Evolutionary conservation across 495 filamentous ascomycete genomes (phyloP).

Genomic region (Evansstolkia leycettana): DNA sequence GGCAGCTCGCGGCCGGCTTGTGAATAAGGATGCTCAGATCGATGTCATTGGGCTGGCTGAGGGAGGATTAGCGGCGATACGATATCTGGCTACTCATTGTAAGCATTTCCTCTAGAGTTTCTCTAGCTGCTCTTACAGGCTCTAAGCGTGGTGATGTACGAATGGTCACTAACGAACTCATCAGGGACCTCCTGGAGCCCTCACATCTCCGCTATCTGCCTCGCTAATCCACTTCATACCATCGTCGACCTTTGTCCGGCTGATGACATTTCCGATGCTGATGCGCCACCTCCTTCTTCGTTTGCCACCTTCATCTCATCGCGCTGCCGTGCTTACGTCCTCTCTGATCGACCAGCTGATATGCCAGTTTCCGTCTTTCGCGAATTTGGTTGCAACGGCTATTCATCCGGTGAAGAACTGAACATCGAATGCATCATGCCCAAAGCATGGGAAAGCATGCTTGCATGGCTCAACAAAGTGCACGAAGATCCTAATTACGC

Average conservation of each 20-base stretch:
- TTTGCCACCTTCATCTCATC: constrained; percentile 29
- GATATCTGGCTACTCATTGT: constrained; percentile 49
- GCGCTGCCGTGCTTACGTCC: constrained; percentile 49
- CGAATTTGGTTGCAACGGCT: constrained; percentile 33
- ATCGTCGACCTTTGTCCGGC: constrained; percentile 5
- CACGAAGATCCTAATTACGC: constrained; percentile 20
- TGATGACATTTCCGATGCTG: constrained; percentile 1
- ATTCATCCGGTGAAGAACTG: constrained; percentile 28
- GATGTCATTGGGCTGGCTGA: constrained; percentile 55
- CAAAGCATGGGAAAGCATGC: constrained; percentile 22
- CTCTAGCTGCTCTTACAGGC: neutral
- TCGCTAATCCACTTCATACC: constrained; percentile 21
- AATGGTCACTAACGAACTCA: neutral
- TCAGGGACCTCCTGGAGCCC: constrained; percentile 24
- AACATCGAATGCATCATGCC: constrained; percentile 32
- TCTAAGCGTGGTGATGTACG: neutral
- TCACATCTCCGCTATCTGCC: constrained; percentile 20
- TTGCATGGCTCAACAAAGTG: constrained; percentile 28
- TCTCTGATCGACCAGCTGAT: constrained; percentile 34
- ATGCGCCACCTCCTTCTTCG: constrained; percentile 5
- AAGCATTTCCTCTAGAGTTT: constrained; percentile 5
- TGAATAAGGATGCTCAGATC: constrained; percentile 35
- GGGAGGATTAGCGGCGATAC: constrained; percentile 36
- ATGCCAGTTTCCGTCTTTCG: constrained; percentile 30
- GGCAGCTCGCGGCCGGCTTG: constrained; percentile 17